phyloP scores from a whole-genome alignment of 352 stramenopile genomes.

The Globisporangium middletonii region DNA sequence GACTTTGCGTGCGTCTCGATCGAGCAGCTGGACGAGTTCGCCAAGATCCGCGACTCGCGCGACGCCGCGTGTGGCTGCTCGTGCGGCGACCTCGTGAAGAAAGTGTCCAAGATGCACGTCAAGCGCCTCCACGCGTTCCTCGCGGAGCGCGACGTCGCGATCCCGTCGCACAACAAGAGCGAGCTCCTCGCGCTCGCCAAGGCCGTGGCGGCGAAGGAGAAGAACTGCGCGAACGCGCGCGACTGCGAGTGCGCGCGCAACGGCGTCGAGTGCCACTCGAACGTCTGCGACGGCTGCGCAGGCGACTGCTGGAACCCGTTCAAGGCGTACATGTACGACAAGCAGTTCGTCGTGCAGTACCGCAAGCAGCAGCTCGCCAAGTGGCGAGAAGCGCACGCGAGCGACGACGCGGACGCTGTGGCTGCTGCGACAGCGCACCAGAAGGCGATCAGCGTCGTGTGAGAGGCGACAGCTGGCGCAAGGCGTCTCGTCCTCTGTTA shows the following conservation, averaged over 20 bases:
- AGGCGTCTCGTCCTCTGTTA: too few species aligned
- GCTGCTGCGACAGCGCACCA: constrained; percentile 5
- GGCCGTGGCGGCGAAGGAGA: constrained; percentile 46
- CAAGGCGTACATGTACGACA: constrained; percentile 73
- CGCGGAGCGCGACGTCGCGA: constrained; percentile 39
- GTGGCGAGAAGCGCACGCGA: constrained; percentile 29
- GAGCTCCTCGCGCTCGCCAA: constrained; percentile 67
- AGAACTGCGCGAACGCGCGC: constrained; percentile 61
- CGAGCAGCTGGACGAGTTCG: constrained; percentile 81
- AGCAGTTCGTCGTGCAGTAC: constrained; percentile 57
- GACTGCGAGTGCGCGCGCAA: constrained; percentile 76
- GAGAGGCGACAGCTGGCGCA: constrained; percentile 2
- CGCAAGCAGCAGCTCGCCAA: constrained; percentile 62
- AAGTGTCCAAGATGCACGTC: constrained; percentile 80
- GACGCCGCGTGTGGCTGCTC: constrained; percentile 71
- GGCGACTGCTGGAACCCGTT: constrained; percentile 71
- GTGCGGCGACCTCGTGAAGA: constrained; percentile 78
- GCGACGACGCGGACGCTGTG: not conserved
- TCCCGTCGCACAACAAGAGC: constrained; percentile 45
- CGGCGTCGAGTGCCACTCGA: constrained; percentile 68
- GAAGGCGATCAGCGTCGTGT: constrained; percentile 27
- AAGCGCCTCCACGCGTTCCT: constrained; percentile 75
- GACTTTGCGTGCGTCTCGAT: constrained; percentile 79
- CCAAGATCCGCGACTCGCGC: constrained; percentile 73
- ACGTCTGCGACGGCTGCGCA: constrained; percentile 64